phyloP scores from a whole-genome alignment of 2,329 filamentous ascomycete species.

The Pochonia chlamydosporia region DNA sequence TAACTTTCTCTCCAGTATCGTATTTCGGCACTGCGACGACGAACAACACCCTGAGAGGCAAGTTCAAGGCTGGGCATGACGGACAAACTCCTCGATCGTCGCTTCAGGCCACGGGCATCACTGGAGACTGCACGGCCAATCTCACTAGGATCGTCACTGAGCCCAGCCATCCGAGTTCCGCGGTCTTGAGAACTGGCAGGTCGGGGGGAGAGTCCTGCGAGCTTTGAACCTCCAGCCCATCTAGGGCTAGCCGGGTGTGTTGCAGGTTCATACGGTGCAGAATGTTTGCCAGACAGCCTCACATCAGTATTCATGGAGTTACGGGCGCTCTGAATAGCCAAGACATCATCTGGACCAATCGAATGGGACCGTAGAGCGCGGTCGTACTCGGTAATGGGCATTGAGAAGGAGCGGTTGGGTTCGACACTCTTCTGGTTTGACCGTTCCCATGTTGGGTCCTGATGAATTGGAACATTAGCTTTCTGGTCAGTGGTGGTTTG shows the following conservation, averaged over 20 bases:
- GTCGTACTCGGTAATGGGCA: slow-evolving; percentile 56
- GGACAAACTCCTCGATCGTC: slow-evolving; percentile 55
- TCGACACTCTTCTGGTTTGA: slow-evolving; percentile 29
- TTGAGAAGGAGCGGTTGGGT: slow-evolving; percentile 50
- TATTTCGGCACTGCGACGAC: slow-evolving; percentile 58
- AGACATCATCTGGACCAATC: slow-evolving; percentile 48
- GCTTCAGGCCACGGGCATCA: slow-evolving; percentile 41
- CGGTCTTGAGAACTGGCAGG: slow-evolving; percentile 55
- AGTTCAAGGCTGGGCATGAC: slow-evolving; percentile 40
- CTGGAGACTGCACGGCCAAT: slow-evolving; percentile 60
- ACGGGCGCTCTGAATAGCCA: slow-evolving; percentile 46
- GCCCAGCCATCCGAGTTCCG: slow-evolving; percentile 31
- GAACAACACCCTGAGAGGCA: slow-evolving; percentile 22
- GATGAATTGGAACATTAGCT: neutral
- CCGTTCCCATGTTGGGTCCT: slow-evolving; percentile 32
- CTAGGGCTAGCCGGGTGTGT: slow-evolving; percentile 19
- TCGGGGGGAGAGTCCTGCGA: slow-evolving; percentile 52
- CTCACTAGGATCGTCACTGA: slow-evolving; percentile 40
- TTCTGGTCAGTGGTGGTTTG: neutral
- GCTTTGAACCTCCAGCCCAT: slow-evolving; percentile 31
- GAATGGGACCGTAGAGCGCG: slow-evolving; percentile 57
- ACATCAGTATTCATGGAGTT: slow-evolving; percentile 46
- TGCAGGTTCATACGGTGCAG: neutral
- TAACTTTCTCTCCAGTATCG: slow-evolving; percentile 60
- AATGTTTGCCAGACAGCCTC: slow-evolving; percentile 21